A percentile compares a stretch with the other conserved stretches of the same genome.
Conservation (phyloP, 805 yeast genomes). For the Wickerhamomyces canadensis region DNA sequence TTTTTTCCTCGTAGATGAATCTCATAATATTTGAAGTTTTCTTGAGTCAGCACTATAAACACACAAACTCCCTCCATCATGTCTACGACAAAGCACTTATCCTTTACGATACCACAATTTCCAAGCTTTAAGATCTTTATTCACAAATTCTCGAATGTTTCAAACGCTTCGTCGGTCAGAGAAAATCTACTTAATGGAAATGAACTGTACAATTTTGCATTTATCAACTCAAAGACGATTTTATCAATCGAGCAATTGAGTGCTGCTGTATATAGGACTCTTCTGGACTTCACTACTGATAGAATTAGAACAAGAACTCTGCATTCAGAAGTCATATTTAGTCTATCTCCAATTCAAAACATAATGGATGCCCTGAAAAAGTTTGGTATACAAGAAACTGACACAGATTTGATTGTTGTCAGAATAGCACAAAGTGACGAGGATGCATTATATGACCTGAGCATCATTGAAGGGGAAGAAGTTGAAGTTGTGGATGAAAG, state of each 20-base stretch:
- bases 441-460: slow-evolving; percentile 13
- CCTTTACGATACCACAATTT: slow-evolving; percentile 41
- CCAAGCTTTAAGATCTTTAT: slow-evolving; percentile 32
- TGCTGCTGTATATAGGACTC: slow-evolving; percentile 54
- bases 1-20: neutral
- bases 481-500: slow-evolving; percentile 29
- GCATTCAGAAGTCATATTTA: slow-evolving; percentile 67
- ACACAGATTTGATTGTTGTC: slow-evolving; percentile 43
- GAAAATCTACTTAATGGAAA: slow-evolving; percentile 39
- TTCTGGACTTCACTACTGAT: slow-evolving; percentile 43
- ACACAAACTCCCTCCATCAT: neutral
- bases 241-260: slow-evolving; percentile 57
- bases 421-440: slow-evolving; percentile 33
- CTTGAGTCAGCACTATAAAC: neutral
- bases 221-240: slow-evolving; percentile 55
- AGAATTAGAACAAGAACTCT: slow-evolving; percentile 56
- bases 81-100: neutral
- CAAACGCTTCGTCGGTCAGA: slow-evolving; percentile 40
- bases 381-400: slow-evolving; percentile 59
- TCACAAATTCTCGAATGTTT: slow-evolving; percentile 41
- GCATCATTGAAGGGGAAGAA: slow-evolving; percentile 30
- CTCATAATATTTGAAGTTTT: too few relatives aligned
- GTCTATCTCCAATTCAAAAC: slow-evolving; percentile 64
- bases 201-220: slow-evolving; percentile 50
- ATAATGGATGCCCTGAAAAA: slow-evolving; percentile 64